Base-by-base conservation (phyloP, 306 rosid genomes). In the Dryas drummondii region DNA sequence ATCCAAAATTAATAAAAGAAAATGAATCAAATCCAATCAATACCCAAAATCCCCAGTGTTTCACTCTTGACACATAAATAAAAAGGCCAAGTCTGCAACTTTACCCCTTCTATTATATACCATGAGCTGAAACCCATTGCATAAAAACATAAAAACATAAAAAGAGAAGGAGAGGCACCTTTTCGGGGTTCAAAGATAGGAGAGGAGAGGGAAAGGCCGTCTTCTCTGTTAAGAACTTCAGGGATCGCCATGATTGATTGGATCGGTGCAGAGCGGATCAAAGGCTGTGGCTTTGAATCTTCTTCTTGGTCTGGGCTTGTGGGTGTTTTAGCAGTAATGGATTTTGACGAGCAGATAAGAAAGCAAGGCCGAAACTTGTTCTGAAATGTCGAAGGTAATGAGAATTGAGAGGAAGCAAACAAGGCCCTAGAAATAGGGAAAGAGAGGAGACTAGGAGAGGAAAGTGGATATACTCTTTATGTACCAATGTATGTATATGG, bases 201-300 rank as follows among this genome's bases (percentile, higher is more conserved):
- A 51, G 75, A 71, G 68, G 82, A 82, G 15, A 79, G 73, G 68
- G 77, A 66, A 64, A 76, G 56, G 69, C 82, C 77, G n/a, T 78
- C 84, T 5, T 87, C 86, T 66, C 82, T 68, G 76, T 60, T 76
- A 77, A 89, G 89, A 78, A 84, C 71, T 22, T 79, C 82, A 14
- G 85, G 73, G 22, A 85, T 81, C 53, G 84, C 89, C 93, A 89
- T 89, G 85, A 72, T 81, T 76, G 72, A 64, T 27, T 59, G 62
- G 27, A 57, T 27, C 7, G 1, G 45, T 4, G 2, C 22, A 61
- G 37, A 66, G 57, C 19, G 49, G 85, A 77, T 86, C 79, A 53
- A 72, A 19, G 66, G 49, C 57, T 58, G 42, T 11, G 26, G 65
- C 50, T 10, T 62, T 63, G 70, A 77, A 22, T 40, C 65, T 48